Base-by-base conservation (phyloP, 2,329 filamentous ascomycete species). In the Aspergillus phoenicis region DNA sequence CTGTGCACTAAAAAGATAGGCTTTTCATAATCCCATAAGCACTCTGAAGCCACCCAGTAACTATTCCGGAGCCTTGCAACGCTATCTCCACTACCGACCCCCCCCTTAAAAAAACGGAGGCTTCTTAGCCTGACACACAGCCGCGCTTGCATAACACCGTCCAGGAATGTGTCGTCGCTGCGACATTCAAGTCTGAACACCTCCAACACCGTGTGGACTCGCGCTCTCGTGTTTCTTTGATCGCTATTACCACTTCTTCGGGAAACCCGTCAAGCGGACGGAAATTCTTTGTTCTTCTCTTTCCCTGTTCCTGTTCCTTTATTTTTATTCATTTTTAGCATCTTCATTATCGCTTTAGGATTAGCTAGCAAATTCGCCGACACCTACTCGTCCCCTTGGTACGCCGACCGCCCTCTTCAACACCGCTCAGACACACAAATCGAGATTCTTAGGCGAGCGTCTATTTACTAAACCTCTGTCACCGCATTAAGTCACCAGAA, bases 91-190 rank as follows among this genome's bases (percentile, higher is more conserved):
- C 66, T 62, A 59, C 64, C 60, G 61, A 58, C 55, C 58, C 48
- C 60, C 68, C 68, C 68, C 67, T 53, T 64, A 58, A 64, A 68
- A 67, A 59, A 61, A 52, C 55, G 62, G 66, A 63, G 57, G 38
- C 60, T 61, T 64, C 65, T 69, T 68, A 68, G 67, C 63, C 59
- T 69, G 64, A 68, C 64, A 68, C 68, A 67, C 67, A 66, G 62
- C 66, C 67, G 68, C 65, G 67, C 68, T 66, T 70, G 68, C 67
- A 70, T 69, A 64, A 67, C 64, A 59, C 61, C 64, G 59, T 65
- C 66, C 64, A 70, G 64, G 65, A 68, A 70, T 64, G 66, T 64
- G 60, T 66, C 62, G 64, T 66, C 59, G 62, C 60, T 62, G 61
- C 65, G 54, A 62, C 61, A 55, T 51, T 67, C 57, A 48, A 60